Base-by-base conservation (phyloP, 2,329 filamentous ascomycete genomes). In the Trichothecium roseum region DNA sequence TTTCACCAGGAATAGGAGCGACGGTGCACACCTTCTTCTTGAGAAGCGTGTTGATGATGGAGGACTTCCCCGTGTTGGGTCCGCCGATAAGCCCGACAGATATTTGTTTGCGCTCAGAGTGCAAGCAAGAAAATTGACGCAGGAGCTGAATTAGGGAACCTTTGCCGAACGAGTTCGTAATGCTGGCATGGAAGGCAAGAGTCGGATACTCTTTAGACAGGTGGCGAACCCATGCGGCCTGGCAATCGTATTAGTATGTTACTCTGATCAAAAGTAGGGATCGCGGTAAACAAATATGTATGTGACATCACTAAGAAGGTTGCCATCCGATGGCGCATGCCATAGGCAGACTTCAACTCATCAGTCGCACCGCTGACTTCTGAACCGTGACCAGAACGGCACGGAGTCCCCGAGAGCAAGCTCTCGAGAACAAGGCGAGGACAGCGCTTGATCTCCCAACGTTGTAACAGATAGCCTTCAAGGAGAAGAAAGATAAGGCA, bases 281-380 rank as follows among this genome's bases (percentile, higher is more conserved):
- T 13, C 8, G 14, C 10, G 22, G 12, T 16, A 13, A 30, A 28
- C 28, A 24, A 30, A 17, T n/a, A 39, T 70, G 66, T 98, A 74
- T 89, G 88, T 82, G 81, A 84, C 84, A 82, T 85, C 82, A 96
- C 91, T 98, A 98, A 94, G 91, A 96, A 84, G 70, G 74, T 74
- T 75, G 76, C 82, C 78, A 88, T 64, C 63, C 65, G 71, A 37
- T 28, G 43, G 37, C 39, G 56, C 57, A 59, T 52, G 67, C 73
- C 64, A 70, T 74, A 74, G 76, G 74, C 74, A 78, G 76, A 69
- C 69, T 82, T 96, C 91, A 95, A 96, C 91, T 96, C 89, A 82
- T 72, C 85, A 79, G 80, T 83, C 81, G 81, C 85, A 91, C 70
- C 64, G 73, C 71, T 72, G 64, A 65, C 72, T 81, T 79, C 78